phyloP scores from a whole-genome alignment of 1,284 basidiomycete species.

The Xanthoconium separans region DNA sequence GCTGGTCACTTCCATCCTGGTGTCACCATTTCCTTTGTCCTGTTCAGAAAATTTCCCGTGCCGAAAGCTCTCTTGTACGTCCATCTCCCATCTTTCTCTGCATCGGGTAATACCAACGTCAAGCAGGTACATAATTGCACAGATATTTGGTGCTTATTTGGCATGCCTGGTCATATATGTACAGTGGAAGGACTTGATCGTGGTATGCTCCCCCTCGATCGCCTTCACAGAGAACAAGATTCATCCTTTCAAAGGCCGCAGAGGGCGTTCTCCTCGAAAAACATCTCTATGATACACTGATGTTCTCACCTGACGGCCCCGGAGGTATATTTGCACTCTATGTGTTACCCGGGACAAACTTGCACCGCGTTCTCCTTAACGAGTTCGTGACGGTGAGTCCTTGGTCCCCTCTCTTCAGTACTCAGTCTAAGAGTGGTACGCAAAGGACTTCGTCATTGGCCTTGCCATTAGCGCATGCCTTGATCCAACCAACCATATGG shows the following conservation, averaged over 20 bases:
- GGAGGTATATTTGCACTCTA: conserved; percentile 64
- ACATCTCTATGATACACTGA: conserved; percentile 39
- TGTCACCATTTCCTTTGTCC: conserved; percentile 52
- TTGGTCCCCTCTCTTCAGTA: not conserved
- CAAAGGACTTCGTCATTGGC: conserved; percentile 66
- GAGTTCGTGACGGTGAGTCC: conserved; percentile 60
- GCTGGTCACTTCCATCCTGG: conserved; percentile 66
- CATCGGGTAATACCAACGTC: conserved; percentile 3
- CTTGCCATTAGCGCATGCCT: conserved; percentile 55
- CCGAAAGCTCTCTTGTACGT: conserved; percentile 51
- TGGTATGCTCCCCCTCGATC: conserved; percentile 25
- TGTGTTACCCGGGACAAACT: conserved; percentile 45
- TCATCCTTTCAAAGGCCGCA: conserved; percentile 28
- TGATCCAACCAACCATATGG: conserved; percentile 61
- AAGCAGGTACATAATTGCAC: conserved; percentile 58
- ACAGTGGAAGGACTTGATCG: conserved; percentile 57
- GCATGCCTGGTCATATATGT: conserved; percentile 59
- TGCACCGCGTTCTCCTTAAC: conserved; percentile 59
- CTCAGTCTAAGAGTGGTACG: conserved; percentile 5
- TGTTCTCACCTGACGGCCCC: conserved; percentile 60
- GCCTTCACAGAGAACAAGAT: not conserved
- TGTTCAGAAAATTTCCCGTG: conserved; percentile 57
- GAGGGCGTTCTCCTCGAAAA: conserved; percentile 44
- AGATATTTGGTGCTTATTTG: conserved; percentile 62
- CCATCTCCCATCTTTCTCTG: not conserved